Conservation (phyloP, 2,329 filamentous ascomycete species). For the Fusarium lyarnte region DNA sequence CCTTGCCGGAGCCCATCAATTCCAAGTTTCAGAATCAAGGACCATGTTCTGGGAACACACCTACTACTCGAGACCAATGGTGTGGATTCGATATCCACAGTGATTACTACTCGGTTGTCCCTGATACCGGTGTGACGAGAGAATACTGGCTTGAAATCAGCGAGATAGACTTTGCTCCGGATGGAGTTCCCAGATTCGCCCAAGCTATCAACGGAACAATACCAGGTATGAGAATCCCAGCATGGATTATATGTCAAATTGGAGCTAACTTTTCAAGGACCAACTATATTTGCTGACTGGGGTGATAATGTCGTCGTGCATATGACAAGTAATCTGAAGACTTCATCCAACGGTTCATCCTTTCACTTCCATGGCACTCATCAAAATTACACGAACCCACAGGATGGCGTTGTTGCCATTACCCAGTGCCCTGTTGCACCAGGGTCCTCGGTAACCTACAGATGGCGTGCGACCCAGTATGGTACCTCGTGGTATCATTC, state of each 20-base stretch:
- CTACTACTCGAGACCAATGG: constrained; percentile 52
- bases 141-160: constrained; percentile 60
- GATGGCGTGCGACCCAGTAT: constrained; percentile 64
- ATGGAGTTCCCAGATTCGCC: constrained; percentile 55
- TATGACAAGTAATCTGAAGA: constrained; percentile 59
- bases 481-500: constrained; percentile 70
- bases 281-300: constrained; percentile 65
- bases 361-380: constrained; percentile 73
- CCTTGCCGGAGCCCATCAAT: constrained; percentile 11
- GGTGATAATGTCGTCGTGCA: constrained; percentile 59
- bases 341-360: constrained; percentile 63
- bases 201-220: constrained; percentile 66
- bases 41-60: constrained; percentile 43
- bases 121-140: constrained; percentile 60
- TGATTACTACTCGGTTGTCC: constrained; percentile 54
- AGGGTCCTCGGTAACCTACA: constrained; percentile 64
- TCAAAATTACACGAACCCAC: constrained; percentile 62
- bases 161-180: constrained; percentile 54
- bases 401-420: constrained; percentile 65
- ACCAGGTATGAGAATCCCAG: constrained; percentile 52
- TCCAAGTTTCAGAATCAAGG: constrained; percentile 2
- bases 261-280: constrained; percentile 47
- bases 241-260: background rate
- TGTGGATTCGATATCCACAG: constrained; percentile 60
- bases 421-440: constrained; percentile 64